These are phyloP conservation scores for Corylus americana DNA, from an alignment of 306 rosid species.

Conservation along the genomic window DNA sequence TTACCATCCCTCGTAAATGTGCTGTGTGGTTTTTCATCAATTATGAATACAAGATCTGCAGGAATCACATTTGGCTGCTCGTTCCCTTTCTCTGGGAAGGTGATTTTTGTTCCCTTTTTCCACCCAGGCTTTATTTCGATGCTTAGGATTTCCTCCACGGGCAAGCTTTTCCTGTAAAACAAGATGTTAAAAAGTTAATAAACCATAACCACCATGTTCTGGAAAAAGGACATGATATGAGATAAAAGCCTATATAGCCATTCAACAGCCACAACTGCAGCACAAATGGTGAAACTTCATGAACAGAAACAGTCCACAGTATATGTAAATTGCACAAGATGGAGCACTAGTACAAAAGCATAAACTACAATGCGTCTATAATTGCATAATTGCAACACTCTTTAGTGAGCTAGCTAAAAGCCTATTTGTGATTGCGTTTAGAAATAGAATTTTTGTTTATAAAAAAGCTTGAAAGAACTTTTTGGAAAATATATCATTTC, in stretches of 20 bases:
- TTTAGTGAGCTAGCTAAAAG: no score
- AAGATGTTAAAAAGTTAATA: slow-evolving; percentile 1
- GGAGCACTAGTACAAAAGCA: no score
- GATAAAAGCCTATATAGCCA: not conserved
- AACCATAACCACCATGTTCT: not conserved
- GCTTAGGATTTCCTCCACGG: slow-evolving; percentile 78
- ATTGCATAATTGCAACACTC: no score
- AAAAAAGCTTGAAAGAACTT: no score
- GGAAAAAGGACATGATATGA: not conserved
- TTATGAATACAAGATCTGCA: slow-evolving; percentile 72
- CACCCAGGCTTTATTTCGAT: slow-evolving; percentile 93
- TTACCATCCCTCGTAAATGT: slow-evolving; percentile 81
- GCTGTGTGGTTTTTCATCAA: slow-evolving; percentile 85
- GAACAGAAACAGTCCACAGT: no score
- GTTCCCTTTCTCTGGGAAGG: slow-evolving; percentile 85
- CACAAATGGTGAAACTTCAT: not conserved
- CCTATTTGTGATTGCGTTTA: no score
- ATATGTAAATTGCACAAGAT: no score
- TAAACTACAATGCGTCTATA: no score
- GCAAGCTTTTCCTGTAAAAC: slow-evolving; percentile 53
- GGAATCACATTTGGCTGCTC: slow-evolving; percentile 69
- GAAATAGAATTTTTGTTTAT: no score
- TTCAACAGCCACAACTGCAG: not conserved
- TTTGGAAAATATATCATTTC: no score
- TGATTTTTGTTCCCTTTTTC: slow-evolving; percentile 94